Percentiles rank a stretch among this genome's conserved stretches.
Conservation (phyloP, 2,329 filamentous ascomycete genomes). For the Triangularia setosa region DNA sequence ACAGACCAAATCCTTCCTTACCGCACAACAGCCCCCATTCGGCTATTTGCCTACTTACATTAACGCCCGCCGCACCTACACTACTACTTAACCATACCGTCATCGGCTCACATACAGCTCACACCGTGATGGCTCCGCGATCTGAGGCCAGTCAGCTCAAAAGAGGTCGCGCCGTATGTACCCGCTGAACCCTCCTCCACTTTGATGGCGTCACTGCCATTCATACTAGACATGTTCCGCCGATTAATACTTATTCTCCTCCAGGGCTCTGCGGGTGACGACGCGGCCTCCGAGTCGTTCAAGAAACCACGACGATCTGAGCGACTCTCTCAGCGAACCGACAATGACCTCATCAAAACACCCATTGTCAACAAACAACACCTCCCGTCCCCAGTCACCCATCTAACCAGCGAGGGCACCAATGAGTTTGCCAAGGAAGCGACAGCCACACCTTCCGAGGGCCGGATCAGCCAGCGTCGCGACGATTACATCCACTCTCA, state of each 20-base stretch:
- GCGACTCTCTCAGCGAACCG: constrained; percentile 53
- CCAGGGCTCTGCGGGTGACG: constrained; percentile 60
- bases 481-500: constrained; percentile 40
- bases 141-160: constrained; percentile 82
- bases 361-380: constrained; percentile 62
- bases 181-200: constrained; percentile 15
- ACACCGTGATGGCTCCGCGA: constrained; percentile 36
- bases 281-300: constrained; percentile 54
- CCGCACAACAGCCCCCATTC: not conserved
- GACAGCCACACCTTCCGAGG: constrained; percentile 66
- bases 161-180: constrained; percentile 57
- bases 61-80: constrained; percentile 5
- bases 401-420: constrained; percentile 53
- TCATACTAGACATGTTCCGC: constrained; percentile 23
- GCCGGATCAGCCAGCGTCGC: constrained; percentile 46
- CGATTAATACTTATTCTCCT: constrained; percentile 31
- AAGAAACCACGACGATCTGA: constrained; percentile 84
- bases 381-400: constrained; percentile 77
- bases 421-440: constrained; percentile 63
- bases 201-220: constrained; percentile 24
- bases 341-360: constrained; percentile 43
- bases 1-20: not conserved
- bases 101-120: constrained; percentile 10
- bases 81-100: not conserved
- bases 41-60: not conserved